A percentile compares a stretch with the other conserved stretches of the same genome.
Evolutionary conservation across 2,329 filamentous ascomycete genomes (phyloP).

Genomic region (Lachnellula willkommii): DNA sequence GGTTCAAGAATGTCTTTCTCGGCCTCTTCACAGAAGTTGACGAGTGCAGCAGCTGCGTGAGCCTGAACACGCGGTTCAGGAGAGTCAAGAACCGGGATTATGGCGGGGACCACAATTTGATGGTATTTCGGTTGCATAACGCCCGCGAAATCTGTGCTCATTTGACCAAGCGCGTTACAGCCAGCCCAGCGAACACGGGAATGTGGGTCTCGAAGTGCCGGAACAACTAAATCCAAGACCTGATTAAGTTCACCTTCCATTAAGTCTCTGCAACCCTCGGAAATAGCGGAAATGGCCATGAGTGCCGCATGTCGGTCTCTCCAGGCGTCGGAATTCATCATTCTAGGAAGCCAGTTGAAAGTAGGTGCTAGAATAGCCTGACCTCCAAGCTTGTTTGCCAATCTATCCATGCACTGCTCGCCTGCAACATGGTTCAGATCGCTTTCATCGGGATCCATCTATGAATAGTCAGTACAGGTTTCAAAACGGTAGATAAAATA

Average conservation of each 20-base stretch:
- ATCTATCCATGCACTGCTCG: conserved; percentile 95
- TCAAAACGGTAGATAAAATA: too few species aligned
- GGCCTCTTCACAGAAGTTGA: conserved; percentile 98
- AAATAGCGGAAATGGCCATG: conserved; percentile 98
- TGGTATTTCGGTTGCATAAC: conserved; percentile 98
- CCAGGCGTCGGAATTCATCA: conserved; percentile 96
- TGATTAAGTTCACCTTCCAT: conserved; percentile 95
- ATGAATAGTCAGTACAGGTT: conserved; percentile 26
- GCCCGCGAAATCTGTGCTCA: conserved; percentile 98
- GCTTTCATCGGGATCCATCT: conserved; percentile 92
- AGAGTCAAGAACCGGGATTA: conserved; percentile 87
- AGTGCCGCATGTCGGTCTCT: conserved; percentile 91
- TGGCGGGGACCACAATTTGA: conserved; percentile 76
- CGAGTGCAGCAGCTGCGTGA: conserved; percentile 92
- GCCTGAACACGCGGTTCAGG: conserved; percentile 92
- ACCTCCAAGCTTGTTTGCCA: conserved; percentile 97
- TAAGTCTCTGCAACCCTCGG: conserved; percentile 89
- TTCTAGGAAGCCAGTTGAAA: conserved; percentile 93
- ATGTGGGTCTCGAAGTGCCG: conserved; percentile 82
- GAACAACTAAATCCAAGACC: conserved; percentile 90
- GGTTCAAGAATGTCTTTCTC: conserved; percentile 89
- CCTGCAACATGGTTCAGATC: conserved; percentile 96
- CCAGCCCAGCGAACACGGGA: conserved; percentile 94
- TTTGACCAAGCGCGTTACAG: conserved; percentile 97
- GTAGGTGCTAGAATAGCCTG: conserved; percentile 86